Base-by-base conservation (phyloP, 2,329 filamentous ascomycete genomes). In the Nannizziopsis barbatae region DNA sequence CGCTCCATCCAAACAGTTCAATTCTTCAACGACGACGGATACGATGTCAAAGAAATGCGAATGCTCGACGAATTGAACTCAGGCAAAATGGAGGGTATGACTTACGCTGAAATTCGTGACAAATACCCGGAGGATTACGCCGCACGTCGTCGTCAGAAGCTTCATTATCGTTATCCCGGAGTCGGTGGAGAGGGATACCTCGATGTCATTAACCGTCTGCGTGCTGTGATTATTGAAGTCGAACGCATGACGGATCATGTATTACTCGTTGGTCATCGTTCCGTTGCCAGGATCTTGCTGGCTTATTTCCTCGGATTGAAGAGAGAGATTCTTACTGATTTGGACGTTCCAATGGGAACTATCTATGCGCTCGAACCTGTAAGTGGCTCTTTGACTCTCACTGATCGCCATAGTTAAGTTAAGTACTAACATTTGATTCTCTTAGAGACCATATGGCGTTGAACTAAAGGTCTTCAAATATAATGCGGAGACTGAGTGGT, bases 11-110 rank as follows among this genome's bases (percentile, higher is more conserved):
- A 95, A 61, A 93, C 89, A 0, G 88, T 84, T 0, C 81, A 92
- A 55, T 84, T 84, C 64, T 98, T 96, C 64, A 85, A 94, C 56
- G 92, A 96, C 55, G 90, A 96, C 17, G 86, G 95, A 47, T 95
- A 90, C 63, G 92, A 96, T 56, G 82, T 93, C 58, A 98, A 98
- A 71, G 86, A 94, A 57, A 95, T 90, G 87, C 85, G 89, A 60
- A 94, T 95, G 86, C 77, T 98, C 45, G 94, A 98, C 61, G 92
- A 98, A 67, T 79, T 98, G 42, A 93, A 96, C 58, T 84, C 90
- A 0, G 92, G 92, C 11, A 77, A 80, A 43, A 95, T 95, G 70
- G 92, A 98, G 62, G 90, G 92, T 44, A 80, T 95, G 73, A 96
- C 92, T 0, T 96, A 98, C 64, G 78, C 84, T 1, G 86, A 95